These are phyloP conservation scores for Bipolaris cookei DNA, from an alignment of 2,329 filamentous ascomycete genomes.

Conservation along the genomic window DNA sequence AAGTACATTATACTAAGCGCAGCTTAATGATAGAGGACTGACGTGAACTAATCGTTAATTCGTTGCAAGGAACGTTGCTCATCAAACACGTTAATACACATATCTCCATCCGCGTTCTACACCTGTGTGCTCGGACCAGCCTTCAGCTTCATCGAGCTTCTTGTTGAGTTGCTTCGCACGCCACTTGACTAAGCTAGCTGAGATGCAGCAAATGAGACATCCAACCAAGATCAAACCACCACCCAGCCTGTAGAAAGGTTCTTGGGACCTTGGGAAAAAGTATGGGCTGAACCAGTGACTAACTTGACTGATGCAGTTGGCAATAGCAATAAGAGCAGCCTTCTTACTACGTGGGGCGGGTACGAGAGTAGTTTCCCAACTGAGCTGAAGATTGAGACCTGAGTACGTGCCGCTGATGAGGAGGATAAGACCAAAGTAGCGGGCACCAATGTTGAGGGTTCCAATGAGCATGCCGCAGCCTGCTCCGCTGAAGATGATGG, in stretches of 20 bases:
- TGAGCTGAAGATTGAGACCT: slow-evolving; percentile 51
- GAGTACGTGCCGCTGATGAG: slow-evolving; percentile 49
- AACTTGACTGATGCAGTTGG: slow-evolving; percentile 51
- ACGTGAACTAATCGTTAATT: background rate
- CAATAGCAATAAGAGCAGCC: slow-evolving; percentile 53
- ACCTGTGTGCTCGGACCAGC: slow-evolving; percentile 35
- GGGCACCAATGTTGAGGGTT: slow-evolving; percentile 38
- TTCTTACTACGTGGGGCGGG: slow-evolving; percentile 52
- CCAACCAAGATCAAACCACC: slow-evolving; percentile 37
- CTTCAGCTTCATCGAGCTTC: slow-evolving; percentile 36
- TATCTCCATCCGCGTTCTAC: slow-evolving; percentile 39
- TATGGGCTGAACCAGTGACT: slow-evolving; percentile 55
- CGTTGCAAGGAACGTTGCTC: background rate
- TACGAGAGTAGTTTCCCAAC: slow-evolving; percentile 54
- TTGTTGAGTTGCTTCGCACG: slow-evolving; percentile 36
- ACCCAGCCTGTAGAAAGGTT: slow-evolving; percentile 30
- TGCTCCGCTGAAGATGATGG: slow-evolving; percentile 29
- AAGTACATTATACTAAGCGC: no score
- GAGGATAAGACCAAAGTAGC: slow-evolving; percentile 39
- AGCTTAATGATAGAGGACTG: no score
- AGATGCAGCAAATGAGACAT: slow-evolving; percentile 29
- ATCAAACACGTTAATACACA: slow-evolving; percentile 25
- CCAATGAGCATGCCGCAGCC: slow-evolving; percentile 38
- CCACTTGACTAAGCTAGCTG: slow-evolving; percentile 18
- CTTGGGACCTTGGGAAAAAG: slow-evolving; percentile 43